phyloP scores from a whole-genome alignment of 2,329 filamentous ascomycete genomes.

The Allantophomopsis lycopodina region DNA sequence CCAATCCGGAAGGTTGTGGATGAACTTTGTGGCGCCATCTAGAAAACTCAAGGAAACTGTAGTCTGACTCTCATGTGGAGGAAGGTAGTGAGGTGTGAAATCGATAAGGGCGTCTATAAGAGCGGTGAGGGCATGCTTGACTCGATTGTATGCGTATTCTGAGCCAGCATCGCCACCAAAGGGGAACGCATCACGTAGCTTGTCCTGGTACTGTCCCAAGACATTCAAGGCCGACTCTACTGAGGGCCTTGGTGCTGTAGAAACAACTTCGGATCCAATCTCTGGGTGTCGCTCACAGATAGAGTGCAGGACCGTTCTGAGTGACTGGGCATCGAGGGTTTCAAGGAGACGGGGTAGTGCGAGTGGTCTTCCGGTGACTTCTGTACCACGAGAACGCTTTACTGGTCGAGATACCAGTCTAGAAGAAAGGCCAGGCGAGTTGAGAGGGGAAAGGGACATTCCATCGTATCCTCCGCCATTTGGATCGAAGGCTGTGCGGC shows the following conservation, averaged over 20 bases:
- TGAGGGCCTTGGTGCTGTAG: constrained; percentile 75
- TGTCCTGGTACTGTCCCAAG: constrained; percentile 66
- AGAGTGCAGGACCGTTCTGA: constrained; percentile 75
- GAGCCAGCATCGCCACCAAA: constrained; percentile 72
- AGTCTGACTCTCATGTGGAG: constrained; percentile 77
- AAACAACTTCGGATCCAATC: constrained; percentile 72
- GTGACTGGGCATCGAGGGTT: constrained; percentile 73
- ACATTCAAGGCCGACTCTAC: constrained; percentile 70
- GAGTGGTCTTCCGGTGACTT: constrained; percentile 53
- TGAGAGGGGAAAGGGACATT: constrained; percentile 80
- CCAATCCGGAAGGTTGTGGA: constrained; percentile 85
- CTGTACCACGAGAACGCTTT: constrained; percentile 50
- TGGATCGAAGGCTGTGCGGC: constrained; percentile 3
- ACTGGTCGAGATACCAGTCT: constrained; percentile 53
- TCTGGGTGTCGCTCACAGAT: constrained; percentile 84
- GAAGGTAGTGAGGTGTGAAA: constrained; percentile 90
- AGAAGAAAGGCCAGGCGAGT: constrained; percentile 62
- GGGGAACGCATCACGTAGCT: constrained; percentile 68
- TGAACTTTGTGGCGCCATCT: constrained; percentile 78
- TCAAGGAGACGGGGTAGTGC: constrained; percentile 72
- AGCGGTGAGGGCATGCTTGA: constrained; percentile 65
- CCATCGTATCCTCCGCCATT: constrained; percentile 50
- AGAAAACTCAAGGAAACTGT: constrained; percentile 75
- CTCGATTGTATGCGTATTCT: constrained; percentile 90
- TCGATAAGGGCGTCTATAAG: constrained; percentile 84